These are phyloP conservation scores for Bathelium albidoporum DNA, from an alignment of 495 filamentous ascomycete genomes.

Conservation along the genomic window DNA sequence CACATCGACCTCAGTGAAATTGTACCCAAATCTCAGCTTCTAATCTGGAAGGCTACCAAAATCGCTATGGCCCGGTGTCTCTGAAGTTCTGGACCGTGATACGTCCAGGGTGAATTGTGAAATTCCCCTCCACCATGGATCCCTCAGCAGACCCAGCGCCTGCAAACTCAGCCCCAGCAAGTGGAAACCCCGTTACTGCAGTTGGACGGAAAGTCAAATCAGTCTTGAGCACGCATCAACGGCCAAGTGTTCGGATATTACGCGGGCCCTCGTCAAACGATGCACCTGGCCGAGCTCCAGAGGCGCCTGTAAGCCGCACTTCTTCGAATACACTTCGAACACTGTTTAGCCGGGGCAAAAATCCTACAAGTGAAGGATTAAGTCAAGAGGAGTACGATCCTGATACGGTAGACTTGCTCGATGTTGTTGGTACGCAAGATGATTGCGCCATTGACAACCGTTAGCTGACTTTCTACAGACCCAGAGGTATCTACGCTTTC, in stretches of 20 bases:
- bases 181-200: background rate
- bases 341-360: background rate
- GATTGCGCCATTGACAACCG: no score
- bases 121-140: background rate
- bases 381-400: conserved; percentile 1
- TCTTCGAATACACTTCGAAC: background rate
- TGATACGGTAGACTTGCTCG: conserved; percentile 7
- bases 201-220: background rate
- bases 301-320: background rate
- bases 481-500: conserved; percentile 7
- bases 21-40: background rate
- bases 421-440: conserved; percentile 4
- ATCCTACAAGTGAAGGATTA: background rate
- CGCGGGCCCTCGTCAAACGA: background rate
- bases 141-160: background rate
- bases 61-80: background rate
- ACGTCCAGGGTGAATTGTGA: background rate
- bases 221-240: background rate
- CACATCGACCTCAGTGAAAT: background rate
- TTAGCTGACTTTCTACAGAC: background rate
- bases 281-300: background rate
- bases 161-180: background rate
- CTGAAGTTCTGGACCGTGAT: background rate
- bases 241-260: background rate
- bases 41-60: background rate